A percentile compares a stretch with the other conserved stretches of the same genome.
Conservation (phyloP, 768 basidiomycete genomes). For the Amylocystis lapponica region DNA sequence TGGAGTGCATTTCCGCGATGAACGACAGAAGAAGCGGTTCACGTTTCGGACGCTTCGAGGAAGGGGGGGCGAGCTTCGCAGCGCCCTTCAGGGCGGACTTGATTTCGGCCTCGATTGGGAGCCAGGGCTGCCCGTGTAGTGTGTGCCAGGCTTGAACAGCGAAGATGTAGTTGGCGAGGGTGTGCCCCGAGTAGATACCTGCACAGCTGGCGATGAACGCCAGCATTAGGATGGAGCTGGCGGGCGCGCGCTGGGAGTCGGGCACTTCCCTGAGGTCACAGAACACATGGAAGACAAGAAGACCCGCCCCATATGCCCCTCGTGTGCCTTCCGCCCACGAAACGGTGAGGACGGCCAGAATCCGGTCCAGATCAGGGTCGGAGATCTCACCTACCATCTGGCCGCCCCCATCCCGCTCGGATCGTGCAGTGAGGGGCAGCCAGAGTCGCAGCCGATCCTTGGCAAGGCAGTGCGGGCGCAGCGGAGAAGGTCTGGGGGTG, state of each 20-base stretch:
- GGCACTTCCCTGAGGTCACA: no score
- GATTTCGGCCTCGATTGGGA: constrained; percentile 19
- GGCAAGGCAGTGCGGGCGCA: background rate
- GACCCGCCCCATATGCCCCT: constrained; percentile 31
- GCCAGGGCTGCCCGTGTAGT: constrained; percentile 32
- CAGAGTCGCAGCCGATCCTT: background rate
- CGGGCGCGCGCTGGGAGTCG: constrained; percentile 29
- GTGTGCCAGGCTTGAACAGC: constrained; percentile 43
- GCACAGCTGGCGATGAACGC: constrained; percentile 13
- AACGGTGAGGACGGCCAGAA: no score
- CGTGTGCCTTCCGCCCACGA: no score
- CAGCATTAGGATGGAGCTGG: constrained; percentile 14
- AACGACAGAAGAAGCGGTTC: constrained; percentile 22
- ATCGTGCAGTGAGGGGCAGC: background rate
- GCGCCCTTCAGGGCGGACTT: constrained; percentile 27
- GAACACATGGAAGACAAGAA: constrained; percentile 36
- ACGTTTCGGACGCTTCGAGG: constrained; percentile 24
- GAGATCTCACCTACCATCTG: background rate
- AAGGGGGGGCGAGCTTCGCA: constrained; percentile 21
- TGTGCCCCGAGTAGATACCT: constrained; percentile 30
- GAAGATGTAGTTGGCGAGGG: constrained; percentile 35
- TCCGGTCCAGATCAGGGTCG: background rate
- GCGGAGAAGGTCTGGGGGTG: no score
- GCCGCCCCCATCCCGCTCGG: background rate
- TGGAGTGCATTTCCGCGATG: constrained; percentile 7